Evolutionary conservation across 2,329 filamentous ascomycete genomes (phyloP).

Genomic region (Diaporthe velutina): DNA sequence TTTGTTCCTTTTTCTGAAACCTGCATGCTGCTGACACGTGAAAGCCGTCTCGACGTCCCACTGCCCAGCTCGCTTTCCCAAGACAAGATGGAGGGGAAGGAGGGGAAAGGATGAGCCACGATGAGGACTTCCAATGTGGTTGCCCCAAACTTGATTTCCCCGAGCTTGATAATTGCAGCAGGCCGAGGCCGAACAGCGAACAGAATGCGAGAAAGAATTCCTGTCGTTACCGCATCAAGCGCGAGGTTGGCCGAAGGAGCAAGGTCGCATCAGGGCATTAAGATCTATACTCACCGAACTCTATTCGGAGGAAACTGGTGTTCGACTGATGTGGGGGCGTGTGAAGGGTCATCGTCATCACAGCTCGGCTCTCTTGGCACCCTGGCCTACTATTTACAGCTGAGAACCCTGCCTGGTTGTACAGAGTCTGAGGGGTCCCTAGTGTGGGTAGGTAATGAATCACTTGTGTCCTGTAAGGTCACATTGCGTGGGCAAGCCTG

Average conservation of each 20-base stretch:
- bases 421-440: background rate
- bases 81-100: background rate
- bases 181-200: background rate
- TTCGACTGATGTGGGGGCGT: background rate
- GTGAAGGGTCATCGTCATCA: background rate
- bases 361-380: background rate
- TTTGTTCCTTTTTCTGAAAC: background rate
- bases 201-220: background rate
- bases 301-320: background rate
- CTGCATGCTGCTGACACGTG: conserved; percentile 24
- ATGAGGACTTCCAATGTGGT: background rate
- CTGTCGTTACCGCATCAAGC: conserved; percentile 1
- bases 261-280: background rate
- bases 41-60: background rate
- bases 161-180: background rate
- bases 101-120: background rate
- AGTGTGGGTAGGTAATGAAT: background rate
- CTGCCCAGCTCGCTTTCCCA: background rate
- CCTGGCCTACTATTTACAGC: background rate
- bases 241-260: background rate
- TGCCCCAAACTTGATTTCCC: background rate
- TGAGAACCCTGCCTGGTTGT: background rate
- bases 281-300: conserved; percentile 5
- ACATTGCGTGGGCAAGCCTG: conserved; percentile 3
- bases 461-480: background rate